Conservation (phyloP, 495 filamentous ascomycete genomes). For the Clavariopsis aquatica region DNA sequence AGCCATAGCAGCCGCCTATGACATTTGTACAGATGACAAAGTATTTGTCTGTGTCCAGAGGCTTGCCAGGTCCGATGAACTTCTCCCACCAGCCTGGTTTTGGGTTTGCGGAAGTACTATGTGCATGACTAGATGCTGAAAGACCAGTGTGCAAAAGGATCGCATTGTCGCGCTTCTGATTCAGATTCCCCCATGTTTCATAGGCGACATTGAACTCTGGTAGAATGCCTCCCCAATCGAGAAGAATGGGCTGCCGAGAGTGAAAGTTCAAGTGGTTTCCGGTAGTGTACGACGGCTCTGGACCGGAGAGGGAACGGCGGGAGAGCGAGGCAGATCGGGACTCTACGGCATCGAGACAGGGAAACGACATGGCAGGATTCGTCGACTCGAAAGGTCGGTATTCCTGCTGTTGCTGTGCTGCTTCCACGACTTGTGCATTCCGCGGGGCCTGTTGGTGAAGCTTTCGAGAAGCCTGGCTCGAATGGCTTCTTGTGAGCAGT, state of each 20-base stretch:
- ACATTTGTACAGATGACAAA: slow-evolving; percentile 96
- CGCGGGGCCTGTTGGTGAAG: slow-evolving; percentile 33
- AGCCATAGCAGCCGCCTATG: slow-evolving; percentile 93
- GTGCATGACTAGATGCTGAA: slow-evolving; percentile 93
- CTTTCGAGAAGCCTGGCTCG: slow-evolving; percentile 29
- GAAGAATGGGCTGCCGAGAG: slow-evolving; percentile 69
- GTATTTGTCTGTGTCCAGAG: slow-evolving; percentile 89
- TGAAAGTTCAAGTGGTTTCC: slow-evolving; percentile 76
- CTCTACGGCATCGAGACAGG: slow-evolving; percentile 91
- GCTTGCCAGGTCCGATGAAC: slow-evolving; percentile 88
- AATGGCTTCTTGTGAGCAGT: slow-evolving; percentile 13
- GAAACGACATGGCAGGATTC: slow-evolving; percentile 92
- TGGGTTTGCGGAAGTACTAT: slow-evolving; percentile 79
- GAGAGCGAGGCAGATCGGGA: slow-evolving; percentile 76
- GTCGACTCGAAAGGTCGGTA: slow-evolving; percentile 52
- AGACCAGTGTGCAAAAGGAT: slow-evolving; percentile 93
- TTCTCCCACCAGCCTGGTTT: slow-evolving; percentile 99
- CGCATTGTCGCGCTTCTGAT: slow-evolving; percentile 79
- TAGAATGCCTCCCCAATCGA: slow-evolving; percentile 92
- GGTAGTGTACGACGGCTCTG: slow-evolving; percentile 91
- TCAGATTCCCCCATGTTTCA: slow-evolving; percentile 88
- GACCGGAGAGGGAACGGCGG: slow-evolving; percentile 72
- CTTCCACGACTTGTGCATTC: slow-evolving; percentile 25
- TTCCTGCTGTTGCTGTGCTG: slow-evolving; percentile 11
- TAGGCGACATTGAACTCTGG: slow-evolving; percentile 87